Base-by-base conservation (phyloP, 805 yeast genomes). In the Wickerhamiella domercqiae region DNA sequence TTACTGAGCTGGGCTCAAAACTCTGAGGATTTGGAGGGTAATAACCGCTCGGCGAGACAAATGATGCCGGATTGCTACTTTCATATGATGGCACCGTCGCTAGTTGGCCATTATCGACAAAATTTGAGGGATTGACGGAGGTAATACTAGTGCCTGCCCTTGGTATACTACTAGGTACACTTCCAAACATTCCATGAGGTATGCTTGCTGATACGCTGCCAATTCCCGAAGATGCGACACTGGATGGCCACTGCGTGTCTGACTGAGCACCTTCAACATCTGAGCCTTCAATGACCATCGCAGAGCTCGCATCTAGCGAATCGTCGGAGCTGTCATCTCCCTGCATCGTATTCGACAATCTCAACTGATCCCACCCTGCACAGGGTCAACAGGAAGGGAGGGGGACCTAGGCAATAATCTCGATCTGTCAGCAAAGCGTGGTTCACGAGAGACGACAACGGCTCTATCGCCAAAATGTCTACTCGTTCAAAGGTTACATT, bases 401-500 rank as follows among this genome's bases (percentile, higher is more conserved):
- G 11, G 31, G 11, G 17, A 11, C 17, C 17, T 7, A n/a, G 15
- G 11, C 17, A 9, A 17, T 30, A 30, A 30, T 13, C 21, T n/a
- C n/a, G n/a, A n/a, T n/a, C n/a, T n/a, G n/a, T n/a, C n/a, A n/a
- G n/a, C n/a, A n/a, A n/a, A n/a, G n/a, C n/a, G n/a, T n/a, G n/a
- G n/a, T n/a, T n/a, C n/a, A n/a, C n/a, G n/a, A n/a, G n/a, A n/a
- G n/a, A n/a, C n/a, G n/a, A n/a, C n/a, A n/a, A n/a, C n/a, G n/a
- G n/a, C n/a, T n/a, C n/a, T n/a, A n/a, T n/a, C n/a, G n/a, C 17
- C 30, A 14, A 5, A 14, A 82, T 82, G 94, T 81, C 93, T 21
- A 69, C 78, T 33, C 79, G 86, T 2, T 74, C 93, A 17, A 82
- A 78, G 55, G 57, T 76, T 21, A 80, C 93, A 3, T 66, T 82